Evolutionary conservation across 2,329 filamentous ascomycete species (phyloP).

Genomic region (Phyllosticta citribraziliensis): DNA sequence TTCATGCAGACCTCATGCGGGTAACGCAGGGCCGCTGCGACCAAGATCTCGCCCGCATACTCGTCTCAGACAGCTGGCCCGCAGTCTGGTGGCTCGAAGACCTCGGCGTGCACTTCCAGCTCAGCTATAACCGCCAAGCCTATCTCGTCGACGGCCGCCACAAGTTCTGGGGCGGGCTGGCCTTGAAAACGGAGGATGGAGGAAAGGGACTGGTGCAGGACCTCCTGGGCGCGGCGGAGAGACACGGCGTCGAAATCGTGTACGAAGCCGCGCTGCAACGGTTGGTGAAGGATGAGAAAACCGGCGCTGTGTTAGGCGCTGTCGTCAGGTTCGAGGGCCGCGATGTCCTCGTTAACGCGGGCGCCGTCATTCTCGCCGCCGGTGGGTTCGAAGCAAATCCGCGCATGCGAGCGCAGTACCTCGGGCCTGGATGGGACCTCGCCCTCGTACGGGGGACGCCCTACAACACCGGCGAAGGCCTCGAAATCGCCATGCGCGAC

Average conservation of each 20-base stretch:
- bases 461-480: slow-evolving; percentile 52
- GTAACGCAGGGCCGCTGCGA: slow-evolving; percentile 48
- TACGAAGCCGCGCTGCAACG: slow-evolving; percentile 39
- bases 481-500: slow-evolving; percentile 44
- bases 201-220: slow-evolving; percentile 50
- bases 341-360: slow-evolving; percentile 22
- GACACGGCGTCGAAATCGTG: slow-evolving; percentile 34
- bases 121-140: slow-evolving; percentile 57
- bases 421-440: slow-evolving; percentile 53
- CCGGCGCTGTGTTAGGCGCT: slow-evolving; percentile 25
- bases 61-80: slow-evolving; percentile 44
- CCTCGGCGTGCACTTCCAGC: slow-evolving; percentile 45
- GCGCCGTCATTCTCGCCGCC: slow-evolving; percentile 45
- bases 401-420: slow-evolving; percentile 43
- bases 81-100: slow-evolving; percentile 46
- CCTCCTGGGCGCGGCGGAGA: slow-evolving; percentile 34
- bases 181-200: slow-evolving; percentile 48
- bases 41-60: slow-evolving; percentile 34
- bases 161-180: slow-evolving; percentile 59
- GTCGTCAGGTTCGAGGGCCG: slow-evolving; percentile 19
- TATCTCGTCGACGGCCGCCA: slow-evolving; percentile 43
- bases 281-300: slow-evolving; percentile 25
- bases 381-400: slow-evolving; percentile 57
- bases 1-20: slow-evolving; percentile 45
- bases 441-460: slow-evolving; percentile 54